Base-by-base conservation (phyloP, 31 red algal species). In the Bonnemaisonia californica region DNA sequence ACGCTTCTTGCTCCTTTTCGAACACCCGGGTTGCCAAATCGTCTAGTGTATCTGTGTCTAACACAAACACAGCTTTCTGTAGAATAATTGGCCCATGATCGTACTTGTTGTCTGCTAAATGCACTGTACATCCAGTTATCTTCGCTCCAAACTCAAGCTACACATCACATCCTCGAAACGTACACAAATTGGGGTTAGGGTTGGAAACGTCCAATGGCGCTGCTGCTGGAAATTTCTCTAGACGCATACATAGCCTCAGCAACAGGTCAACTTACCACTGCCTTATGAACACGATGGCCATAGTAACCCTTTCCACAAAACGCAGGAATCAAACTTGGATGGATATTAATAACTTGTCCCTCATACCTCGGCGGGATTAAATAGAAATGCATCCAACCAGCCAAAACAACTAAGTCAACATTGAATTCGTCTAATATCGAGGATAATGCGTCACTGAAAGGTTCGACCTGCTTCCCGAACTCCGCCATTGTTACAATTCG, bases 371-470 rank as follows among this genome's bases (percentile, higher is more conserved):
- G 38, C 18, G 97, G 97, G 34, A 99, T 99, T 33, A 34, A 70
- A 58, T 92, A 99, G 69, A 99, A 99, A 61, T 99, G 97, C 84
- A 99, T 87, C 90, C 94, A 99, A 39, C 97, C 97, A 34, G 97
- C 97, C 51, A 99, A 74, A 2, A 99, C 91, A 23, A 96, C 92
- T 22, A 99, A 71, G 40, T 91, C 87, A 3, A 96, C 83, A 19
- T 62, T 19, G 65, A 84, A 88, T 1, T 85, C 89, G 77, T 93
- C 94, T 5, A 97, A 76, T 4, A 88, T 66, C 3, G 48, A 34
- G 29, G 84, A 74, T 31, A 97, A 65, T 1, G 79, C 85, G 41
- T 88, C 80, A n/a, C 77, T 83, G 70, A 83, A 89, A 19, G 32
- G 30, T 9, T 68, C 81, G 7, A 67, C 57, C n/a, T 80, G 51